Base-by-base conservation (phyloP, 352 stramenopile species). In the Elongisporangium undulatum region DNA sequence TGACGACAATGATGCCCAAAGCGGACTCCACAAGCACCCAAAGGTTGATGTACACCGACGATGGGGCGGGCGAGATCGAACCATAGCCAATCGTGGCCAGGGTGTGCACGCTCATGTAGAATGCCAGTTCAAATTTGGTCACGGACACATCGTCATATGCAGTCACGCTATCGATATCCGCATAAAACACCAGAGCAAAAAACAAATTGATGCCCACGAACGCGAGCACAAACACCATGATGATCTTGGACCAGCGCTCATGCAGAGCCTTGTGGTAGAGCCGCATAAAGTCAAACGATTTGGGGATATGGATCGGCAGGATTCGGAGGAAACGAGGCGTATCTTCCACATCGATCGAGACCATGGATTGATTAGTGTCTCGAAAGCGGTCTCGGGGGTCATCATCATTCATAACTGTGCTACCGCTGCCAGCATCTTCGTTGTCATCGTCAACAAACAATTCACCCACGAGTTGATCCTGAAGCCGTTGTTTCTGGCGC, bases 101-200 rank as follows among this genome's bases (percentile, higher is more conserved):
- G 20, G 85, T 92, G 63, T 94, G 85, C 7, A 92, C 81, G 51
- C 82, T 92, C 78, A 94, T 87, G 58, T 78, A 94, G 52, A 92
- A 88, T 19, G 81, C 71, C 48, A 84, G 50, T 61, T 91, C 82
- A 61, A 87, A 94, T 9, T 73, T 64, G 0, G 77, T 67, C 0
- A 90, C 66, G 0, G 50, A 51, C 6, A 92, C 63, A 16, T 89
- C 80, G 6, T 56, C 39, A 52, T 91, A 87, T n/a, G 59, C 58
- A 9, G 66, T 51, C 15, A 90, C 72, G 21, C 68, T 61, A 19
- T 53, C 55, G 19, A 64, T 61, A 24, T 82, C 48, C 20, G 86
- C 61, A 70, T 71, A 89, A 59, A 90, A 92, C 53, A 94, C 51
- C 21, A 89, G 45, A 0, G 53, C 85, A 61, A 94, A 94, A 1